Conservation (phyloP, 1,284 basidiomycete species). For the Phaffia rhodozyma region DNA sequence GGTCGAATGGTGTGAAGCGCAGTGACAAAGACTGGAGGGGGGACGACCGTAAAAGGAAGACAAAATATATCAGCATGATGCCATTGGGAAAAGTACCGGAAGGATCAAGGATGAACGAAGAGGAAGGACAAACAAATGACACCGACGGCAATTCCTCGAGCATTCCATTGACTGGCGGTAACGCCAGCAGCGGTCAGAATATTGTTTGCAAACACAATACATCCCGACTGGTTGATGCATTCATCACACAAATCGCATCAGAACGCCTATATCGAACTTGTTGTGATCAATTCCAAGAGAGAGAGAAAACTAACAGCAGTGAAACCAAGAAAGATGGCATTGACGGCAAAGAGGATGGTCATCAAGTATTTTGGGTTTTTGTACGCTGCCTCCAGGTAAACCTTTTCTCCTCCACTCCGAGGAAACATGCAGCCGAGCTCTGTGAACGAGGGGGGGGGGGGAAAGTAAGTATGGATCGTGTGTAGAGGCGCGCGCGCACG, state of each 20-base stretch:
- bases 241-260: too few relatives aligned
- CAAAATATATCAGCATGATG: not conserved
- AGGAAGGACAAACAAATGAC: conserved; percentile 28
- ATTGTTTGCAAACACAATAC: conserved; percentile 46
- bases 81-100: too few relatives aligned
- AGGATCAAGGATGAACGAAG: not conserved
- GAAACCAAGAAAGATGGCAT: conserved; percentile 51
- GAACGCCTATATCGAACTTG: too few relatives aligned
- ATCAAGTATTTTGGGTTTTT: conserved; percentile 49
- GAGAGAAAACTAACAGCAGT: conserved; percentile 31
- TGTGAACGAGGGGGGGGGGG: not conserved
- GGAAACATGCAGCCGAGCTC: conserved; percentile 53
- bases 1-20: conserved; percentile 47
- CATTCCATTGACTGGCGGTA: conserved; percentile 39
- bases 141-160: conserved; percentile 47
- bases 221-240: conserved; percentile 32
- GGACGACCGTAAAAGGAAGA: not conserved
- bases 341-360: conserved; percentile 49
- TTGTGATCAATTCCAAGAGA: too few relatives aligned
- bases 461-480: too few relatives aligned
- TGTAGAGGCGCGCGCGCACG: too few relatives aligned
- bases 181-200: not conserved
- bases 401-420: conserved; percentile 60
- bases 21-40: conserved; percentile 38
- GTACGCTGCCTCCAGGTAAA: conserved; percentile 60